Base-by-base conservation (phyloP, 2,329 filamentous ascomycete species). In the Nothophoma quercina region DNA sequence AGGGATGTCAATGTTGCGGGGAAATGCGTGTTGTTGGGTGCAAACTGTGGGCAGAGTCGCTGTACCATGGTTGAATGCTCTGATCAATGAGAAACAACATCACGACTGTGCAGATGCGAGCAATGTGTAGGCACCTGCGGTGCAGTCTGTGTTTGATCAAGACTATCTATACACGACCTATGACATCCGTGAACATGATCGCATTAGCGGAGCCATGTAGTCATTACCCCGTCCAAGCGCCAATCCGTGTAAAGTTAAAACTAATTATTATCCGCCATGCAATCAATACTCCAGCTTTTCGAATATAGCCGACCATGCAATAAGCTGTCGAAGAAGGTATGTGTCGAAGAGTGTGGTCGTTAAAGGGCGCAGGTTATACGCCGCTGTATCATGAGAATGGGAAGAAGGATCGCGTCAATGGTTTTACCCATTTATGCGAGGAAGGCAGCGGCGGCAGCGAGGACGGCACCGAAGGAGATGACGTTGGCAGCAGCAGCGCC, bases 361-460 rank as follows among this genome's bases (percentile, higher is more conserved):
- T 35, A 55, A 58, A 40, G 35, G 38, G 29, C 49, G 16, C 33
- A 21, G 15, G 23, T 34, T 23, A 21, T 29, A 50, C 39, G 47
- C 36, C 40, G 29, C 19, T 36, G 34, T 43, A 36, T 53, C 39
- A 18, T 53, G 50, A 53, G 49, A 56, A 56, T 51, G 29, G 39
- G 48, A 48, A 25, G 40, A 26, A 28, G 13, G 30, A n/a, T 18
- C 16, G 43, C 28, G 15, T 16, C 18, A 23, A 35, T 33, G 32
- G 30, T 34, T 21, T 16, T 5, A 36, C 19, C 44, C 36, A 33
- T 51, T 36, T 67, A 72, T 55, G 65, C 68, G 47, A 73, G 55
- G 57, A 70, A 41, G 40, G 65, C 60, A 46, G 64, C 69, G 51
- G 58, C 62, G 32, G 65, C 48, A 49, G 68, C 69, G 41, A 70